Base-by-base conservation (phyloP, 441 rosid species). In the Jatropha multifida region DNA sequence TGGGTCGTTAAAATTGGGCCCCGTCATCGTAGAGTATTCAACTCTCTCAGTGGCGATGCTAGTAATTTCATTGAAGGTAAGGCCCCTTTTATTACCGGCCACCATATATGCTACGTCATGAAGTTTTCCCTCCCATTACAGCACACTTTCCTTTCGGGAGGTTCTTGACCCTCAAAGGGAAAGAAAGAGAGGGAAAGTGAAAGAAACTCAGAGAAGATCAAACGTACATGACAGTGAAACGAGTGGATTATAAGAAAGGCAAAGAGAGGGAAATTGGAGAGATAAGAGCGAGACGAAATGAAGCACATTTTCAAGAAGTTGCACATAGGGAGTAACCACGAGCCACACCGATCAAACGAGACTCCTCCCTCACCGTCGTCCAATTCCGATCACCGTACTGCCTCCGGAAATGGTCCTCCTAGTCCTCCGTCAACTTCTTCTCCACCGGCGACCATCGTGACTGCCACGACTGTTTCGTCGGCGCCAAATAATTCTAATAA, bases 241-340 rank as follows among this genome's bases (percentile, higher is more conserved):
- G 41, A 23, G 44, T 68, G 74, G 17, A 56, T 56, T 18, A 5
- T 42, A 76, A 83, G 41, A 41, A 69, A 27, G 12, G 26, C 52
- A 46, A 20, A 75, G 42, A 4, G 49, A 49, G 48, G 55, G 12
- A 37, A 46, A 42, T 51, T 58, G 9, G 10, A 44, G 58, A 60
- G 66, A 32, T 32, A 73, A 27, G 32, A 48, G 40, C 11, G 7
- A 51, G 8, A 64, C 52, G 82, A 81, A 80, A 94, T 95, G 98
- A 95, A 87, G 86, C 89, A 93, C 92, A 95, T 95, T 87, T 93
- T 95, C 80, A 93, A 89, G 91, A 95, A 92, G 86, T 88, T 95
- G 8, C 99, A 95, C 77, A 81, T 81, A 76, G 97, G 97, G 23
- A 88, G 86, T 81, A 87, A 78, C 80, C 90, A 92, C 75, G 96